Base-by-base conservation (phyloP, 1,139 yeast species). In the Sugiyamaella novakii region DNA sequence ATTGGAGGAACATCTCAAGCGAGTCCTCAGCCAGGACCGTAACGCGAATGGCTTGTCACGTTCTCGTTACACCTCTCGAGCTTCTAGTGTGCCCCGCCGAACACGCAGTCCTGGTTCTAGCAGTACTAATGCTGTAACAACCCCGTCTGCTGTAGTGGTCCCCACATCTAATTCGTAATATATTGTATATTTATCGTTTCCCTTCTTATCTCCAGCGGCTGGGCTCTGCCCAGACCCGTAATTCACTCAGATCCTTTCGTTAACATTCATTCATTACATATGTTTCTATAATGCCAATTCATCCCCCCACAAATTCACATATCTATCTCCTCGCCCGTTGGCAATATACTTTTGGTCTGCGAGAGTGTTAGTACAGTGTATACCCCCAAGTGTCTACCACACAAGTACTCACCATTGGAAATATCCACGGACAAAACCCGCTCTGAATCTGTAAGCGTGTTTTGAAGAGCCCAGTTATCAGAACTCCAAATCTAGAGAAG, bases 291-390 rank as follows among this genome's bases (percentile, higher is more conserved):
- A 12, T 17, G 45, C 34, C 18, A 31, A 31, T 8, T 47, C 47
- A 29, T 43, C 45, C 6, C 47, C 58, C 87, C 89, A 87, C 37
- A 83, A 48, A 60, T 83, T 85, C 2, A 87, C 75, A 17, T 86
- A 74, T 53, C 94, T 75, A 65, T 88, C 96, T 95, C 95, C 88
- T 17, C 96, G 92, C 51, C 88, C 77, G 54, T 86, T 79, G 1
- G 80, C 76, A 1, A 88, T 68, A 37, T 58, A 61, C 10, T 64
- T 56, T 27, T 19, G 28, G 21, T 47, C 51, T 43, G 14, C 3
- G 7, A 11, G 7, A 6, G 6, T 25, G 31, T 33, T 25, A 27
- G 44, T 46, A 30, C n/a, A n/a, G n/a, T n/a, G n/a, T n/a, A n/a
- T n/a, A n/a, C n/a, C n/a, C n/a, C n/a, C n/a, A n/a, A n/a, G n/a